Base-by-base conservation (phyloP, 441 rosid species). In the Erysimum cheiri region DNA sequence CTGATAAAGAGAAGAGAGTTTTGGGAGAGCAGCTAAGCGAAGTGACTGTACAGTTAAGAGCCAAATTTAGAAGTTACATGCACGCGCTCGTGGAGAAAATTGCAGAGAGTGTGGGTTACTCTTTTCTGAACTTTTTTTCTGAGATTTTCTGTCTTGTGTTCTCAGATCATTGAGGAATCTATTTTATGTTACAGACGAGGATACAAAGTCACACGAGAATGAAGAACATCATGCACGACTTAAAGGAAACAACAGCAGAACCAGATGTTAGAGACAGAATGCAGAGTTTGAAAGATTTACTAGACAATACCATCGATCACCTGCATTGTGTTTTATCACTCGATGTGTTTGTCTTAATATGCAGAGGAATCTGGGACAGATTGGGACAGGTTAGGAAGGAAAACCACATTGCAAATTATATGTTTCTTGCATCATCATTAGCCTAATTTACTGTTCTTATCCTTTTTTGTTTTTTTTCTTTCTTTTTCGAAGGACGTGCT, bases 51-150 rank as follows among this genome's bases (percentile, higher is more conserved):
- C 80, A 90, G 91, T 78, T 92, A 77, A 83, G 92, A 77, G 81
- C 97, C 11, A 88, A 92, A 62, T 92, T 90, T 77, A 84, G 97
- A 75, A 82, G 84, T 65, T 88, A 87, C 76, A 80, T 80, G 75
- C 93, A 91, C 82, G 96, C 93, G 2, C 84, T 91, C 17, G 88
- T 88, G 52, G 99, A 94, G 79, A 94, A 92, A 74, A 89, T 94
- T 43, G 90, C 86, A 5, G 98, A 90, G 75, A 94, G 90, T 87
- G 98, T 94, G 37, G 76, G 93, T 67, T 6, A 31, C 59, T 48
- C 13, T 11, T 53, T 6, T 17, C 35, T 52, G 57, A 28, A 28
- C 57, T 52, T 13, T 10, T 53, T n/a, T n/a, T n/a, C n/a, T n/a
- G n/a, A n/a, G n/a, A n/a, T n/a, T n/a, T n/a, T n/a, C n/a, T n/a